Conservation (phyloP, 140 eudicot genomes). For the Ambrosia hybrid region DNA sequence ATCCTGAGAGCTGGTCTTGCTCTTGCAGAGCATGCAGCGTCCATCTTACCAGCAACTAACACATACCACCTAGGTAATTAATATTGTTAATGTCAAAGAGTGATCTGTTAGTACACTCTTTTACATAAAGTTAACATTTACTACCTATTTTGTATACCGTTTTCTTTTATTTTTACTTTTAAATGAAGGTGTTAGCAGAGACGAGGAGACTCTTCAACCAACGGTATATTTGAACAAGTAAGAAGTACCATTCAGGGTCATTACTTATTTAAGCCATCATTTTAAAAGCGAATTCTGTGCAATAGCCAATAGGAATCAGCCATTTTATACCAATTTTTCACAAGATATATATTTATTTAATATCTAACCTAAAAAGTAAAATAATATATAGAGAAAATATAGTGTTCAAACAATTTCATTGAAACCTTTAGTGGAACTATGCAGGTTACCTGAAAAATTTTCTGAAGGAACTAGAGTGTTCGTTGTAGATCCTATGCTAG, state of each 20-base stretch:
- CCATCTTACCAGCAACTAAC: constrained; percentile 85
- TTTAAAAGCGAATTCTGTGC: background rate
- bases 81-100: background rate
- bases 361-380: background rate
- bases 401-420: background rate
- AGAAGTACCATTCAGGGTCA: constrained; percentile 29
- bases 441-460: constrained; percentile 83
- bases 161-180: constrained; percentile 14
- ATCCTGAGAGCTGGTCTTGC: constrained; percentile 98
- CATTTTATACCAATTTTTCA: too few relatives aligned
- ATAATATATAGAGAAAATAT: background rate
- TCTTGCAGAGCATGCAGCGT: constrained; percentile 91
- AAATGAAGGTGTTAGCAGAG: constrained; percentile 71
- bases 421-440: background rate
- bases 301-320: background rate
- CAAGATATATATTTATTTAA: too few relatives aligned
- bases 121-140: background rate
- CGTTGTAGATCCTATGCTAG: constrained; percentile 96
- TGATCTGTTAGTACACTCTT: background rate
- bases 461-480: constrained; percentile 79
- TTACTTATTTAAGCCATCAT: constrained; percentile 3
- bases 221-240: constrained; percentile 91
- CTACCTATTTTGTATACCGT: background rate
- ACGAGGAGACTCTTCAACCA: constrained; percentile 94
- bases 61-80: constrained; percentile 87